Conservation (phyloP, 768 basidiomycete species). For the Xerocomus brunneocitrinus region DNA sequence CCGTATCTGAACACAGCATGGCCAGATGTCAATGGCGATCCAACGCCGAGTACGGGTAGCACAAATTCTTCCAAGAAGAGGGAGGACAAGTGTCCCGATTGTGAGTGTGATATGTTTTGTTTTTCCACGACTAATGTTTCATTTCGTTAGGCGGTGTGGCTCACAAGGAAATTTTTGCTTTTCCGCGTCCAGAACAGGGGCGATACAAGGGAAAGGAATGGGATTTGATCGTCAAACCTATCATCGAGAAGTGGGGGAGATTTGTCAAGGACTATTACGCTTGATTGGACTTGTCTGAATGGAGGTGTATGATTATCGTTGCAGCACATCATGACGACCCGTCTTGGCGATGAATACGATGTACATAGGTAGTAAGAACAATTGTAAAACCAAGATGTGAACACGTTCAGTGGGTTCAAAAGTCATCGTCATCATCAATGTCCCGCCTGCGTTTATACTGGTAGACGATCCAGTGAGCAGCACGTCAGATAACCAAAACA, state of each 20-base stretch:
- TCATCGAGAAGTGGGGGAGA: constrained; percentile 73
- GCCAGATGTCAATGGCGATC: constrained; percentile 33
- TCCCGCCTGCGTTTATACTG: constrained; percentile 66
- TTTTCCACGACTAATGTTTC: constrained; percentile 4
- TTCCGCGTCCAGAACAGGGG: constrained; percentile 51
- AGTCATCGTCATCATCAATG: constrained; percentile 63
- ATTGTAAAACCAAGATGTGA: neutral
- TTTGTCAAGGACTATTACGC: constrained; percentile 44
- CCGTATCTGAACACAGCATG: constrained; percentile 58
- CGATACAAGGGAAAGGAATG: constrained; percentile 63
- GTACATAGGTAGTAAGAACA: neutral
- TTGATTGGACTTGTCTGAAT: constrained; percentile 6
- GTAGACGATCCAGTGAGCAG: constrained; percentile 1
- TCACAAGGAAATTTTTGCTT: constrained; percentile 81
- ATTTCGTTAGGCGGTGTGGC: constrained; percentile 43
- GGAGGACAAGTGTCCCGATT: constrained; percentile 37
- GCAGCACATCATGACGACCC: no score
- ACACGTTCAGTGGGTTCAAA: constrained; percentile 12
- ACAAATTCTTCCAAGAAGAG: constrained; percentile 16
- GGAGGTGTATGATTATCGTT: neutral
- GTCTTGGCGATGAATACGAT: neutral
- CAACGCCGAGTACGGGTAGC: neutral
- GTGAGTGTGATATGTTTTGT: constrained; percentile 29
- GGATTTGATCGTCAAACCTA: constrained; percentile 68
- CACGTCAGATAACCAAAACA: neutral